Base-by-base conservation (phyloP, 441 rosid species). In the Theobroma grandiflorum region DNA sequence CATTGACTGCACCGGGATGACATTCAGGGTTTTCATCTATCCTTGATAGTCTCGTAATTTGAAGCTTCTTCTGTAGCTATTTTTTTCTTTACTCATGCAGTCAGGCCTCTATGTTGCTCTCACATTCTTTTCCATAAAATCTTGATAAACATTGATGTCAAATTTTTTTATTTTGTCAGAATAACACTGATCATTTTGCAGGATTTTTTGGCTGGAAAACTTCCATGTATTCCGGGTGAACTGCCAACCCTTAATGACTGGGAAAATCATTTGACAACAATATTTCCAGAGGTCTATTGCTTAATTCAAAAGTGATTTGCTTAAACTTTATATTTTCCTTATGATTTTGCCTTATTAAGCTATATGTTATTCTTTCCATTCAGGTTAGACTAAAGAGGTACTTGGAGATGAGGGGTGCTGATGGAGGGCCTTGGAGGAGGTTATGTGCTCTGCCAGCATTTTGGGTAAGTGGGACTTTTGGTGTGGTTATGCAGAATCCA, bases 381-480 rank as follows among this genome's bases (percentile, higher is more conserved):
- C 88, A 95, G 99, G 99, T 95, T 76, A 91, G 99, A 80, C 84
- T 97, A 82, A 97, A 97, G 92, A 91, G 99, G 73, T 97, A 95
- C 88, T 86, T 97, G 89, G 99, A 97, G 88, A 97, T 97, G 99
- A 95, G 99, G 85, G 99, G 99, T 73, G 98, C 99, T 87, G 99
- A 95, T 89, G 99, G 99, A 84, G 99, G 99, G 80, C 99, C 99
- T 61, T 95, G 98, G 99, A 95, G 99, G 90, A 93, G 99, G 82
- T 64, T 95, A 74, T 97, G 99, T 84, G 99, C 99, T 43, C 84
- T 97, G 84, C 99, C 99, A 50, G 99, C 99, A 76, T 93, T 97
- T 85, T 95, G 99, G 99, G 99, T 97, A 90, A 74, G 78, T 77
- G 18, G 74, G 80, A 50, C 40, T 55, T 75, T 68, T 69, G 35